These are phyloP conservation scores for Bryoerythrophyllum caledonicum DNA, from an alignment of 225 moss, liverwort and hornwort genomes.

Conservation along the genomic window DNA sequence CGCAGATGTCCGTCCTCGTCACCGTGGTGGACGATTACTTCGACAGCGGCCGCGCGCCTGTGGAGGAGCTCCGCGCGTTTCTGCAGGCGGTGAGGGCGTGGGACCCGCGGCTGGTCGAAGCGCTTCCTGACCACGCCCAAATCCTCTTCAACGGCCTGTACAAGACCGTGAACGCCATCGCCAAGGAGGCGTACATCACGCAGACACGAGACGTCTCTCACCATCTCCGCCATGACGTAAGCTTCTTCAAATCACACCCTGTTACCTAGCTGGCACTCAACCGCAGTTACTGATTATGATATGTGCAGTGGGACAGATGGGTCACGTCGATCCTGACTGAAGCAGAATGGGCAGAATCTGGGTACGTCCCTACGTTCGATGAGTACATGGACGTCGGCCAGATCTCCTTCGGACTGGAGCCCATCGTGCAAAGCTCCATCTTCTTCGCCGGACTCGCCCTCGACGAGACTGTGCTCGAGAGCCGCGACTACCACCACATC, in stretches of 20 bases:
- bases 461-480: slow-evolving; percentile 34
- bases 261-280: too few relatives aligned
- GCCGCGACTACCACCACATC: slow-evolving; percentile 40
- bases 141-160: slow-evolving; percentile 51
- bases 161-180: slow-evolving; percentile 46
- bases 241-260: background rate
- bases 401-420: slow-evolving; percentile 41
- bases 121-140: slow-evolving; percentile 35
- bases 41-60: slow-evolving; percentile 26
- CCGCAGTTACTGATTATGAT: too few relatives aligned
- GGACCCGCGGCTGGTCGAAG: slow-evolving; percentile 30
- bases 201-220: slow-evolving; percentile 67
- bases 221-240: slow-evolving; percentile 38
- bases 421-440: slow-evolving; percentile 38
- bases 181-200: slow-evolving; percentile 36
- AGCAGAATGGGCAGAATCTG: slow-evolving; percentile 56
- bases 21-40: slow-evolving; percentile 68
- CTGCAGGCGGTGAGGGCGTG: slow-evolving; percentile 33
- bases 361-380: slow-evolving; percentile 34
- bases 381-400: slow-evolving; percentile 49
- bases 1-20: slow-evolving; percentile 40
- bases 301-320: slow-evolving; percentile 56
- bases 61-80: slow-evolving; percentile 36
- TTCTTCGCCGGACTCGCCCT: slow-evolving; percentile 54
- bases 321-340: slow-evolving; percentile 51